Conservation (phyloP, 2,329 filamentous ascomycete genomes). For the Alternaria gaisen region DNA sequence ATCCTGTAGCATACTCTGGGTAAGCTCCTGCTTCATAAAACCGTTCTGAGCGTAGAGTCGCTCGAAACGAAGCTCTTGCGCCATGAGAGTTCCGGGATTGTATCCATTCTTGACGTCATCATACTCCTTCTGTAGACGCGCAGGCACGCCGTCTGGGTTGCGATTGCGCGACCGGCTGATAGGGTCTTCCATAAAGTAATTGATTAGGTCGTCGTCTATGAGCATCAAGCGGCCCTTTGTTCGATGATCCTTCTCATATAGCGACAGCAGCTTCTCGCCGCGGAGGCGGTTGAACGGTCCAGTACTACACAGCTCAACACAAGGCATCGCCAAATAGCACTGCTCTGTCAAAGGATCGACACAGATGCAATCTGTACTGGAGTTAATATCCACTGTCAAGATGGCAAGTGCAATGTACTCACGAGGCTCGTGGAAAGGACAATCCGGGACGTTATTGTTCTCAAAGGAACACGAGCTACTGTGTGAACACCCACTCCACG, state of each 20-base stretch:
- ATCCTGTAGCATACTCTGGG: slow-evolving; percentile 11
- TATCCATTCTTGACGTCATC: slow-evolving; percentile 12
- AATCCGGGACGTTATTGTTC: slow-evolving; percentile 23
- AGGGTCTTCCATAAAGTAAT: slow-evolving; percentile 18
- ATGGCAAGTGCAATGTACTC: slow-evolving; percentile 1
- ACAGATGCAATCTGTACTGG: slow-evolving; percentile 20
- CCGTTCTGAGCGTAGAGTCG: slow-evolving; percentile 21
- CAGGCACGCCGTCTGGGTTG: slow-evolving; percentile 12
- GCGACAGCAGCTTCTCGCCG: slow-evolving; percentile 26
- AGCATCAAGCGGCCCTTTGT: slow-evolving; percentile 36
- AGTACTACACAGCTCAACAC: slow-evolving; percentile 7
- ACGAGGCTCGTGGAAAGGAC: slow-evolving; percentile 35
- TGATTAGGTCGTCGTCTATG: slow-evolving; percentile 30
- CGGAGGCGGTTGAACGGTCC: slow-evolving; percentile 36
- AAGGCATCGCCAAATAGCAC: slow-evolving; percentile 32
- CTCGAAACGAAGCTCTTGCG: slow-evolving; percentile 28
- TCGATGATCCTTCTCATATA: slow-evolving; percentile 24
- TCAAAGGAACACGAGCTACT: slow-evolving; percentile 26
- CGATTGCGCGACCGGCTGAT: background rate
- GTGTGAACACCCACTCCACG: slow-evolving; percentile 12
- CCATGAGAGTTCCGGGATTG: slow-evolving; percentile 24
- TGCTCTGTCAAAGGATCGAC: slow-evolving; percentile 30
- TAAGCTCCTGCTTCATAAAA: slow-evolving; percentile 16
- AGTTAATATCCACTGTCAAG: background rate
- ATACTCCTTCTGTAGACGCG: slow-evolving; percentile 25